Evolutionary conservation across 495 filamentous ascomycete species (phyloP), one percentile per base, ranked within the genome.

Genomic region (Aspergillus avenaceus): DNA sequence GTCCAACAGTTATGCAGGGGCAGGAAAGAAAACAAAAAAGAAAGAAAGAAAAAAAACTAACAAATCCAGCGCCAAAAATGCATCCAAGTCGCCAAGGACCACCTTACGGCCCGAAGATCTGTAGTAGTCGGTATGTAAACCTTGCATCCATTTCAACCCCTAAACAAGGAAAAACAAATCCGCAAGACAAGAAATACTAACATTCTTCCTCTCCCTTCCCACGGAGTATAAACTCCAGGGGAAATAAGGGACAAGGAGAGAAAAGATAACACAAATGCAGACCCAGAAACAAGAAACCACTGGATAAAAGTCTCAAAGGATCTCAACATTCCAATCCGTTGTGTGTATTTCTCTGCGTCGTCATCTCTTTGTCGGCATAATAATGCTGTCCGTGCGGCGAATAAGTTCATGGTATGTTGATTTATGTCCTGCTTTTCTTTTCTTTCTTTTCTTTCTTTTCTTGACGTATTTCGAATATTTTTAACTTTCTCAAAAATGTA

Each of bases 261-360:
- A n/a, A n/a, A n/a, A n/a, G 92, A 98, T 66, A 97, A 96, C 64
- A 97, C 93, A 22, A 97, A 97, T 61, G 81, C 92, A 26, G 84
- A 95, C 59, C 58, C 69, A 4, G 87, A 90, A 41, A 87, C 83
- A 29, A 73, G 95, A 56, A 73, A 74, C 9, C 70, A 85, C 47
- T 97, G 91, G 90, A 65, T 88, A 21, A 72, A 80, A 8, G 69
- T 97, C 18, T 90, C 90, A 13, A 77, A 72, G 44, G 84, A 86
- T 45, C 67, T 84, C 42, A 69, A 78, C 1, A 75, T 92, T 2
- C 87, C 87, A 0, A 87, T 96, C 49, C 86, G 95, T 23, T 95
- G 92, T 59, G 69, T 97, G 4, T 85, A 88, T 57, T 96, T 98
- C 68, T 87, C 85, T 41, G 82, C 89, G 13, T 67, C 82, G 1